Evolutionary conservation across 192 early-diverging fungal genomes (phyloP).

Genomic region (Thamnidium elegans): DNA sequence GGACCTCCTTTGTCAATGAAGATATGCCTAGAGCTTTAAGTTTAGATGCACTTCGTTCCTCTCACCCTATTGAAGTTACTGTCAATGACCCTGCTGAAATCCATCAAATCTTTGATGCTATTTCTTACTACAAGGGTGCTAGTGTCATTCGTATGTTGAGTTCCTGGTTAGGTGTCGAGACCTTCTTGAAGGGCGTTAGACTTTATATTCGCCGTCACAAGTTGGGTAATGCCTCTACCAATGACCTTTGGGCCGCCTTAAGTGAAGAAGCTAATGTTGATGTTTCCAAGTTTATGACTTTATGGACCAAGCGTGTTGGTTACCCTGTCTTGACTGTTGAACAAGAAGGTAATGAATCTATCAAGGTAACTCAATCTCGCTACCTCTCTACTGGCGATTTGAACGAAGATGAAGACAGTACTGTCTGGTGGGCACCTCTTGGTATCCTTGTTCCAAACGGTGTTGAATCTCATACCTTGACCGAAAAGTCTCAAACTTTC

Average conservation of each 20-base stretch:
- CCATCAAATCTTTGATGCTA: constrained; percentile 94
- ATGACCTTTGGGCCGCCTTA: constrained; percentile 85
- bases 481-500: constrained; percentile 42
- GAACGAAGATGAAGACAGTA: constrained; percentile 70
- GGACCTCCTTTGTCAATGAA: constrained; percentile 81
- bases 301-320: constrained; percentile 87
- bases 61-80: constrained; percentile 90
- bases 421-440: constrained; percentile 86
- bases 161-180: constrained; percentile 65
- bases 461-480: constrained; percentile 31
- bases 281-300: constrained; percentile 78
- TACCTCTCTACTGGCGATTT: constrained; percentile 84
- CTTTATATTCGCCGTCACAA: constrained; percentile 81
- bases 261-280: constrained; percentile 76
- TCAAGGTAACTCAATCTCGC: constrained; percentile 76
- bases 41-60: constrained; percentile 81
- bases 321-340: constrained; percentile 81
- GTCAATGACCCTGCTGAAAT: constrained; percentile 85
- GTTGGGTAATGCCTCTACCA: constrained; percentile 82
- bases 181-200: constrained; percentile 68
- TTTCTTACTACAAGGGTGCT: constrained; percentile 88
- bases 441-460: constrained; percentile 46
- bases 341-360: constrained; percentile 37
- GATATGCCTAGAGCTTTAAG: constrained; percentile 74
- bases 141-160: constrained; percentile 93